Evolutionary conservation across 148 eudicot species (phyloP).

Genomic region (Chenopodium berlandieri): DNA sequence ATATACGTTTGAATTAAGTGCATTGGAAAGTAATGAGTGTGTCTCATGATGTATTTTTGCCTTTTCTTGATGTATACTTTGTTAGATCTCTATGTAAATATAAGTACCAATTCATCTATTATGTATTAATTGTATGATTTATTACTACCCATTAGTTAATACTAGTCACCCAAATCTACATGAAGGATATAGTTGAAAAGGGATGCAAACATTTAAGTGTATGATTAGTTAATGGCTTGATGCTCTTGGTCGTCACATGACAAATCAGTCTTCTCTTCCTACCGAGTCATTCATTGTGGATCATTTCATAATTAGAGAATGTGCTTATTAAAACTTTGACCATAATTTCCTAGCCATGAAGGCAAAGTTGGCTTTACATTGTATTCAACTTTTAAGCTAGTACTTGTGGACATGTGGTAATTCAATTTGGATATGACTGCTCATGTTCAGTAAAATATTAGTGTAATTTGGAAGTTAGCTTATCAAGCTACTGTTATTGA

Average conservation of each 20-base stretch:
- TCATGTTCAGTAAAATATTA: neutral
- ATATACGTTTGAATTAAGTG: neutral
- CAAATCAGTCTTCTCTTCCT: neutral
- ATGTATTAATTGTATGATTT: neutral
- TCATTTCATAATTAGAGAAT: neutral
- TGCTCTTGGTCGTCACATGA: neutral
- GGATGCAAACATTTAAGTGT: neutral
- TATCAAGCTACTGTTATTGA: neutral
- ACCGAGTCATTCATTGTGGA: neutral
- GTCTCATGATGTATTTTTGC: neutral
- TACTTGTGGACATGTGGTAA: neutral
- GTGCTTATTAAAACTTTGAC: neutral
- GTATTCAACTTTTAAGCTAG: neutral
- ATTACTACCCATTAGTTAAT: neutral
- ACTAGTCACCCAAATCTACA: neutral
- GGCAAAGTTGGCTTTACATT: neutral
- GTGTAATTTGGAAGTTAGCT: neutral
- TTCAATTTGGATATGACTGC: neutral
- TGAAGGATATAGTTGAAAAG: neutral
- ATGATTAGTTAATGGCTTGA: neutral
- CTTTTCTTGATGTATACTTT: neutral
- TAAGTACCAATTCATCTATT: neutral
- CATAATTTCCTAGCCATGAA: neutral
- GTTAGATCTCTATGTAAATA: neutral
- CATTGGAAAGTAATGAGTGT: neutral